Base-by-base conservation (phyloP, 164 flowering plant genomes). In the Dillenia suffruticosa region DNA sequence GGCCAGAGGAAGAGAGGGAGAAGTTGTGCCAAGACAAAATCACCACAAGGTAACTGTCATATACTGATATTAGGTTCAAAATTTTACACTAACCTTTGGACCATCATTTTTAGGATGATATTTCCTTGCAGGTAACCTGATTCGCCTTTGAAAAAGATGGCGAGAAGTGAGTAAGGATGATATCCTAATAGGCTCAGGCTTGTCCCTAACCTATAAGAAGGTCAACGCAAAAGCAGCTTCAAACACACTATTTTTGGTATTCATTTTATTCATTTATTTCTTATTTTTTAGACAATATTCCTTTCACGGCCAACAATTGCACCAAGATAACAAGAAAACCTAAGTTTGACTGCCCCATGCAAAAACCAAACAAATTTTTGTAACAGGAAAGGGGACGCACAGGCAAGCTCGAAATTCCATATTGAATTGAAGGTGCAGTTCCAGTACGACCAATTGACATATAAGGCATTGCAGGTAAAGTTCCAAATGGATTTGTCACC, bases 321-420 rank as follows among this genome's bases (percentile, higher is more conserved):
- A 32, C 40, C 6, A 32, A 32, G 40, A 32, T 32, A 32, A 32
- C 40, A 61, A 43, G 24, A 51, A 65, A 61, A 47, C n/a, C 45
- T 15, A 8, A 11, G 17, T 17, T 15, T 32, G 40, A 32, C 40
- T 32, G 40, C 40, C n/a, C 32, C 56, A 11, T 15, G 45, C 14
- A 24, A 44, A 46, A 50, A 14, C 44, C 61, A 68, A 11, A 52
- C 44, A n/a, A 46, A 54, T 11, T 52, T 54, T 52, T 44, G 57
- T n/a, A 19, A 26, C 5, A 45, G 49, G 13, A 8, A 65, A 40
- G 13, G 47, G 68, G 46, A 53, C 74, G 75, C 78, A 91, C 92
- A 58, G 97, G 97, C 80, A 91, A 76, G 75, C 81, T 87, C 53
- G 96, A 91, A 66, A 91, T 91, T 62, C 97, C 97, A 84, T 91